Evolutionary conservation across 2,329 filamentous ascomycete genomes (phyloP).

Genomic region (Periglandula ipomoeae): DNA sequence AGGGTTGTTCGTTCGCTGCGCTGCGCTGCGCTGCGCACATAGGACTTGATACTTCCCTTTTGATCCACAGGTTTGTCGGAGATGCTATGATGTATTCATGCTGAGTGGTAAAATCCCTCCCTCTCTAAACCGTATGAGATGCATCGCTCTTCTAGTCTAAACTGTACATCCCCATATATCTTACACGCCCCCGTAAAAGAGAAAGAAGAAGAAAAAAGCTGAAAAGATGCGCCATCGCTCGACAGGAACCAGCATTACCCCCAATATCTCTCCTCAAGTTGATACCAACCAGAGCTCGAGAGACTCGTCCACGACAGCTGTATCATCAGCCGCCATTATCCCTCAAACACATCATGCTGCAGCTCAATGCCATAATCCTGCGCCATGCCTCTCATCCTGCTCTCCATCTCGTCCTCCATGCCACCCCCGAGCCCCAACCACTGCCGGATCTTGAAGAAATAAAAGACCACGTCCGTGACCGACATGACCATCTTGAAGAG

Average conservation of each 20-base stretch:
- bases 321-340: conserved; percentile 34
- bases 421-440: conserved; percentile 66
- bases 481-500: conserved; percentile 74
- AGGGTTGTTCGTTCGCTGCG: no score
- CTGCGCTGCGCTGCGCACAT: no score
- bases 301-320: neutral
- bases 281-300: neutral
- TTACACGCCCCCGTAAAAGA: neutral
- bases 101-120: no score
- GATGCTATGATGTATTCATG: no score
- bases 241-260: neutral
- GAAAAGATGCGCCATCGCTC: neutral
- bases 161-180: neutral
- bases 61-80: no score
- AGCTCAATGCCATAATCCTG: conserved; percentile 88
- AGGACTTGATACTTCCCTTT: no score
- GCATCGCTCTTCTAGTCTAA: neutral
- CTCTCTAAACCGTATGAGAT: no score
- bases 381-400: conserved; percentile 76
- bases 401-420: conserved; percentile 92
- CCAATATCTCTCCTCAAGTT: no score
- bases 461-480: conserved; percentile 73
- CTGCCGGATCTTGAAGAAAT: conserved; percentile 69
- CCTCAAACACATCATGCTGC: conserved; percentile 81
- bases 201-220: neutral